phyloP scores from a whole-genome alignment of 2,329 filamentous ascomycete genomes.

The Penicillium palitans region DNA sequence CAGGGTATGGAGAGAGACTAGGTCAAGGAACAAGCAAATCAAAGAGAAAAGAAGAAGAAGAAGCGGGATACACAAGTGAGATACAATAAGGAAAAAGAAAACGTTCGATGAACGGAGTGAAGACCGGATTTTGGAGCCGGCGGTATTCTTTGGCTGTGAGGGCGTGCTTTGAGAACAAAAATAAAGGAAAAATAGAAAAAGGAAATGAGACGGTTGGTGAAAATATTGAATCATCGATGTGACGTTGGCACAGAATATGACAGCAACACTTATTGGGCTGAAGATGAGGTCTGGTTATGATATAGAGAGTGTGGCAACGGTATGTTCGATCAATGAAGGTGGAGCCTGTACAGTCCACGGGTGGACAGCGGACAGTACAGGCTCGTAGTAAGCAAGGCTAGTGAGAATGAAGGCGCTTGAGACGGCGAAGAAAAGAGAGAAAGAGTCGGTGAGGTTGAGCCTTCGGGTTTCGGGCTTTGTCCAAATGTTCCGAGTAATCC shows the following conservation, averaged over 20 bases:
- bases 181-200: conserved; percentile 1
- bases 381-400: neutral
- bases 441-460: conserved; percentile 3
- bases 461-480: neutral
- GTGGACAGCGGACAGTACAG: neutral
- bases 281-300: conserved; percentile 1
- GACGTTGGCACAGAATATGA: conserved; percentile 8
- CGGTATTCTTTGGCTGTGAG: neutral
- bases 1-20: conserved; percentile 24
- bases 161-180: neutral
- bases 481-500: conserved; percentile 1
- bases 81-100: conserved; percentile 2
- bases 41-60: conserved; percentile 2
- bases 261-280: conserved; percentile 6
- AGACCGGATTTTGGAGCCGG: neutral
- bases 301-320: conserved; percentile 17
- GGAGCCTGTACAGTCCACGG: neutral
- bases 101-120: conserved; percentile 7
- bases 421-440: neutral
- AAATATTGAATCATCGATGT: conserved; percentile 3
- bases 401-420: neutral
- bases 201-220: conserved; percentile 2
- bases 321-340: conserved; percentile 10
- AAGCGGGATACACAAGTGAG: conserved; percentile 1
- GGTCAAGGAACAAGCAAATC: neutral